Conservation (phyloP, 805 yeast species). For the Candida orba region DNA sequence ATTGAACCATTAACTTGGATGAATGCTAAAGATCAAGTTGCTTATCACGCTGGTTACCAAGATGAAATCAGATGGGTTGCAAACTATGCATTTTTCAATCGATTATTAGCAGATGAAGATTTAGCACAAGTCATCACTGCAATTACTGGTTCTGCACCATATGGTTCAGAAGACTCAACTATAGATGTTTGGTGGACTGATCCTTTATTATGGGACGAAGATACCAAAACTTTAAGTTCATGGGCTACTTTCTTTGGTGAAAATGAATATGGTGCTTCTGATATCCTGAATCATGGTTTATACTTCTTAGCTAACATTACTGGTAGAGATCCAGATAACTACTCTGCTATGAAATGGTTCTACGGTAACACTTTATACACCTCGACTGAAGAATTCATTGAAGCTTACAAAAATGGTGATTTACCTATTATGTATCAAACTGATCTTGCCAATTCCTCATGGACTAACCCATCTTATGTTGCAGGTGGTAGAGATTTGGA, state of each 20-base stretch:
- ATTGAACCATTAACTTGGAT: conserved; percentile 13
- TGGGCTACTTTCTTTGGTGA: conserved; percentile 19
- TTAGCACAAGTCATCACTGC: conserved; percentile 13
- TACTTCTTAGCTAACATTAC: conserved; percentile 18
- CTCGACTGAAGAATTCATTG: conserved; percentile 20
- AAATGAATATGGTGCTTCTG: conserved; percentile 18
- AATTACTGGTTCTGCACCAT: conserved; percentile 13
- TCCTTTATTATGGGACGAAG: conserved; percentile 17
- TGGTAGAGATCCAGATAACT: conserved; percentile 17
- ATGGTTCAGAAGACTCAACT: conserved; percentile 17
- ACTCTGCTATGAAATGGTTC: conserved; percentile 16
- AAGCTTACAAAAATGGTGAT: conserved; percentile 17
- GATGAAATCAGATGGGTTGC: conserved; percentile 13
- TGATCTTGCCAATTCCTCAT: conserved; percentile 2
- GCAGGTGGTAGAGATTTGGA: conserved; percentile 19
- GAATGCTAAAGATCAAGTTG: conserved; percentile 16
- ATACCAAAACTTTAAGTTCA: conserved; percentile 9
- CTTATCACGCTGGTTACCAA: conserved; percentile 16
- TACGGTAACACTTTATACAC: conserved; percentile 18
- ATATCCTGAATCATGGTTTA: conserved; percentile 19
- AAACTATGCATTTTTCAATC: conserved; percentile 5
- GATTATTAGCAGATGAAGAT: conserved; percentile 6
- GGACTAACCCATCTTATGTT: conserved; percentile 10
- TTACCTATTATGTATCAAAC: conserved; percentile 15
- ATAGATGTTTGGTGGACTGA: conserved; percentile 22